A percentile compares a stretch with the other conserved stretches of the same genome.
Evolutionary conservation across 2,329 filamentous ascomycete species (phyloP).

Genomic region (Aspergillus pseudoterreus): DNA sequence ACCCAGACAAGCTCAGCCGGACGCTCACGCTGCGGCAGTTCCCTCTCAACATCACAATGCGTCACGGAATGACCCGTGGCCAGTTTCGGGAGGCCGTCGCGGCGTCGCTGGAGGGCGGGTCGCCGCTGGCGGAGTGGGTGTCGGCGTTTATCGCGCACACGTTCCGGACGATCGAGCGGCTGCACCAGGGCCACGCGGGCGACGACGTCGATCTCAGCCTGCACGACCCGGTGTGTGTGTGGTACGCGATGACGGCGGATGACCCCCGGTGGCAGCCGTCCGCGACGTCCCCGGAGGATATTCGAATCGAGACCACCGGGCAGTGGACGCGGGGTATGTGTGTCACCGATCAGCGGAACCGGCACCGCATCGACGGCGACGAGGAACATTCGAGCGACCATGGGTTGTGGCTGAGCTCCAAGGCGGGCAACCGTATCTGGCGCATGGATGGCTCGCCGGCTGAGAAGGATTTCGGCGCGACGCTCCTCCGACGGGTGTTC

Average conservation of each 20-base stretch:
- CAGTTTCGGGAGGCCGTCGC: slow-evolving; percentile 57
- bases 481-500: slow-evolving; percentile 65
- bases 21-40: slow-evolving; percentile 66
- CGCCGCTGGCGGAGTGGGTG: slow-evolving; percentile 71
- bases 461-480: slow-evolving; percentile 60
- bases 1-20: slow-evolving; percentile 62
- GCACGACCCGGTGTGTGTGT: slow-evolving; percentile 75
- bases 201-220: slow-evolving; percentile 57
- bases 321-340: slow-evolving; percentile 96
- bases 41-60: slow-evolving; percentile 72
- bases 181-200: slow-evolving; percentile 54
- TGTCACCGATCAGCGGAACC: slow-evolving; percentile 68
- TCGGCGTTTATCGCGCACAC: slow-evolving; percentile 68
- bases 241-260: slow-evolving; percentile 65
- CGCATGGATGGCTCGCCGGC: slow-evolving; percentile 69
- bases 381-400: slow-evolving; percentile 66
- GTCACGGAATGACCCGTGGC: slow-evolving; percentile 62
- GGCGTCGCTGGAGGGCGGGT: slow-evolving; percentile 57
- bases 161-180: slow-evolving; percentile 63
- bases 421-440: slow-evolving; percentile 74
- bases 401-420: slow-evolving; percentile 69
- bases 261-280: slow-evolving; percentile 42
- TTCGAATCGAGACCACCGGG: slow-evolving; percentile 81
- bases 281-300: slow-evolving; percentile 64
- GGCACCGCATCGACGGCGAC: slow-evolving; percentile 43